Evolutionary conservation across 306 rosid genomes (phyloP), one percentile per base, ranked within the genome.

Genomic region (Rubus parviflorus): DNA sequence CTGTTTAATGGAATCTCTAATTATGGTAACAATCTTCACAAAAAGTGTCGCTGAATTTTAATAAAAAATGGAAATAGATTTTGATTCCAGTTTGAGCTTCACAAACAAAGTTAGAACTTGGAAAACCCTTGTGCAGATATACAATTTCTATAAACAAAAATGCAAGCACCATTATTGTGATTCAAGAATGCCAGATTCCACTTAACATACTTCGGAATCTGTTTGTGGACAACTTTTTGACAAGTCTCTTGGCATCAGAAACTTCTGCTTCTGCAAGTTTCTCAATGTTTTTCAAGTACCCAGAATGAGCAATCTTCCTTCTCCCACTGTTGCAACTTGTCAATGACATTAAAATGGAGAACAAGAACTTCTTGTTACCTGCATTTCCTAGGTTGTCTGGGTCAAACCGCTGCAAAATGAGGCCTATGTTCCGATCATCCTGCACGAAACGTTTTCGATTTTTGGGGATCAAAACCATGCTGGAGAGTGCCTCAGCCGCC

Each of bases 191-290:
- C 97, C 97, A 93, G 68, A 93, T 85, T 84, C 96, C 93, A 84
- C 80, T 88, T 10, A 93, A 84, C 86, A 93, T 72, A 64, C 85
- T 88, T 56, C 96, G 87, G 80, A 93, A 93, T 78, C 93, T 86
- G 89, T 86, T 89, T 43, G 88, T 82, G 72, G 92, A 85, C 42
- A 93, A 79, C 80, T 91, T 93, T 83, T 85, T 90, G 38, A 89
- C 97, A 52, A 93, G 93, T 72, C 83, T 93, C 88, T 93, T 93
- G 63, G 98, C 98, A 83, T 93, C 98, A 43, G 87, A 83, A 78
- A 88, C 91, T 72, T 89, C 89, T 56, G 92, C 86, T 73, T 91
- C 93, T 79, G 98, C 98, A 58, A 93, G 93, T 77, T 88, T 91
- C 81, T 93, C 92, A 70, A 93, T 85, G 85, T 87, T 91, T 75